These are phyloP conservation scores for Sicyos baderoa DNA, from an alignment of 306 rosid genomes.

Conservation along the genomic window DNA sequence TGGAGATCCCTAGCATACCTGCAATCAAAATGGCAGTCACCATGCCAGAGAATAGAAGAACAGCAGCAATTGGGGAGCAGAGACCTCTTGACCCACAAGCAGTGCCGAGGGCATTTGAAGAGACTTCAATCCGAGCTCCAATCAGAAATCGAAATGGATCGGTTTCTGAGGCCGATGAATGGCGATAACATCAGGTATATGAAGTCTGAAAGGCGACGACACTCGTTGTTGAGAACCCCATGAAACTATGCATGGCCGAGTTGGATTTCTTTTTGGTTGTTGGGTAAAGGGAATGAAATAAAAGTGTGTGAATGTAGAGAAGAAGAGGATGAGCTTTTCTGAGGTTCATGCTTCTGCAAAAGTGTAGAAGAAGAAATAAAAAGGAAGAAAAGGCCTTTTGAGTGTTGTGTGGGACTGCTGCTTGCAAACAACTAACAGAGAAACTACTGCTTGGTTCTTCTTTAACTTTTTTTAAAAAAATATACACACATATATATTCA, in stretches of 20 bases:
- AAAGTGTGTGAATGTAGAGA: conserved; percentile 3
- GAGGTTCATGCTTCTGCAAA: background rate
- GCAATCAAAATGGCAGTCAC: conserved; percentile 85
- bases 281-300: background rate
- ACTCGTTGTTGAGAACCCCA: conserved; percentile 35
- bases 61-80: background rate
- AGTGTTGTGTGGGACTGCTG: background rate
- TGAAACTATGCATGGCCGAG: conserved; percentile 23
- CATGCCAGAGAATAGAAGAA: conserved; percentile 52
- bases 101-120: conserved; percentile 67
- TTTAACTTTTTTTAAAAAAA: background rate
- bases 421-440: background rate
- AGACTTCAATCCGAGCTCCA: conserved; percentile 70
- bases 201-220: conserved; percentile 59
- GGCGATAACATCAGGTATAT: conserved; percentile 50
- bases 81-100: conserved; percentile 46
- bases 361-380: background rate
- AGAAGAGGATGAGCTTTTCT: too few relatives aligned
- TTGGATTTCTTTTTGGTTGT: background rate
- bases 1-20: conserved; percentile 86
- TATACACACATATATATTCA: background rate
- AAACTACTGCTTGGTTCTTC: background rate
- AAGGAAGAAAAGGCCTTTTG: background rate
- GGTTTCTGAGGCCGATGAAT: conserved; percentile 48
- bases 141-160: conserved; percentile 56